Evolutionary conservation across 306 rosid species (phyloP).

Genomic region (Prunus campanulata): DNA sequence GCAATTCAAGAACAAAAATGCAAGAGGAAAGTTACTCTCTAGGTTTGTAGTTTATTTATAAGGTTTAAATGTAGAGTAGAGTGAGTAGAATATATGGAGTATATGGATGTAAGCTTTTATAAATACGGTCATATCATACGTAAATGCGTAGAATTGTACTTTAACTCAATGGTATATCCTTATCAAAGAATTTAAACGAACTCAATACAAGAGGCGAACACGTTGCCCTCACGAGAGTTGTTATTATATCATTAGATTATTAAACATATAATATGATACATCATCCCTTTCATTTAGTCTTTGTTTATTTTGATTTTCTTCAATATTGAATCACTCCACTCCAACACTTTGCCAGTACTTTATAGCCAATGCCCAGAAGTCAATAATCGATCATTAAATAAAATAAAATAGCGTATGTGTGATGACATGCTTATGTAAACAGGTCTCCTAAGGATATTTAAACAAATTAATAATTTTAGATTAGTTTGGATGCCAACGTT

Average conservation of each 20-base stretch:
- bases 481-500: neutral
- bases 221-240: no score
- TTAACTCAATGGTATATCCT: no score
- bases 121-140: no score
- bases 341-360: neutral
- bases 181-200: no score
- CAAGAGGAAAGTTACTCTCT: conserved; percentile 47
- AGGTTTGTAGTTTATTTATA: neutral
- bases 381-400: neutral
- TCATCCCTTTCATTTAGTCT: neutral
- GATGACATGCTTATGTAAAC: conserved; percentile 6
- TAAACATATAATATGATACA: neutral
- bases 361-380: neutral
- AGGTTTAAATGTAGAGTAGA: no score
- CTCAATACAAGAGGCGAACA: no score
- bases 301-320: neutral
- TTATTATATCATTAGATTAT: neutral
- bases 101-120: no score
- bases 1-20: conserved; percentile 47
- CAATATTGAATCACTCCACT: neutral
- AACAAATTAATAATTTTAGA: neutral
- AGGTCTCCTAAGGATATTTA: neutral
- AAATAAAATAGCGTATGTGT: neutral
- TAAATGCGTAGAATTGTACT: no score
- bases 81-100: no score